Conservation (phyloP, 768 basidiomycete species). For the Pleurotus djamor region DNA sequence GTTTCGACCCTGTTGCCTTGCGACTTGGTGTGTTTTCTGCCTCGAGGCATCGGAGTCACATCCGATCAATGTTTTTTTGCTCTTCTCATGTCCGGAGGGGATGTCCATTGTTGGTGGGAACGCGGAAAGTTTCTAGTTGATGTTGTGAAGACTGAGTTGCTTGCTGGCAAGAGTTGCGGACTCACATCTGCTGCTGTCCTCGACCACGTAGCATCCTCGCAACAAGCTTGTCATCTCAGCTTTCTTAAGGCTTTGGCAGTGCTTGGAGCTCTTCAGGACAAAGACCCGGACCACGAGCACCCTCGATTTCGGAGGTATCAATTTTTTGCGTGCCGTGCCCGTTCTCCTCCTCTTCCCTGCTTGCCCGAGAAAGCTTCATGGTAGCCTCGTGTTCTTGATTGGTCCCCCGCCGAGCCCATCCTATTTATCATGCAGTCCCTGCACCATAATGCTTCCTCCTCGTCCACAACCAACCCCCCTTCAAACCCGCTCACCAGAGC, state of each 20-base stretch:
- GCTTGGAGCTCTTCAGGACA: not conserved
- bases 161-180: not conserved
- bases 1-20: no score
- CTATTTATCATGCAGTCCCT: slow-evolving; percentile 42
- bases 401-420: slow-evolving; percentile 10
- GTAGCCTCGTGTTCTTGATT: slow-evolving; percentile 44
- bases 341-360: not conserved
- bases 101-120: not conserved
- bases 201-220: slow-evolving; percentile 4
- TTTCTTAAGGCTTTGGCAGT: not conserved
- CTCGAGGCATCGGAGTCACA: slow-evolving; percentile 15
- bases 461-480: slow-evolving; percentile 20
- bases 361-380: slow-evolving; percentile 27
- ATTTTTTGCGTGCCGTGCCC: not conserved
- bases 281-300: not conserved
- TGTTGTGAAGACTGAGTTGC: not conserved
- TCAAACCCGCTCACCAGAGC: slow-evolving; percentile 5
- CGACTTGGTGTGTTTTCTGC: no score
- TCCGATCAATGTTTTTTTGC: slow-evolving; percentile 1
- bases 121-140: no score
- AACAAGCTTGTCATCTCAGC: slow-evolving; percentile 1
- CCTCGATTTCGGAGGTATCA: not conserved
- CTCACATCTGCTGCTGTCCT: not conserved
- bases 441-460: slow-evolving; percentile 22
- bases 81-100: not conserved